Base-by-base conservation (phyloP, 345 rosid genomes). In the Mangifera indica region DNA sequence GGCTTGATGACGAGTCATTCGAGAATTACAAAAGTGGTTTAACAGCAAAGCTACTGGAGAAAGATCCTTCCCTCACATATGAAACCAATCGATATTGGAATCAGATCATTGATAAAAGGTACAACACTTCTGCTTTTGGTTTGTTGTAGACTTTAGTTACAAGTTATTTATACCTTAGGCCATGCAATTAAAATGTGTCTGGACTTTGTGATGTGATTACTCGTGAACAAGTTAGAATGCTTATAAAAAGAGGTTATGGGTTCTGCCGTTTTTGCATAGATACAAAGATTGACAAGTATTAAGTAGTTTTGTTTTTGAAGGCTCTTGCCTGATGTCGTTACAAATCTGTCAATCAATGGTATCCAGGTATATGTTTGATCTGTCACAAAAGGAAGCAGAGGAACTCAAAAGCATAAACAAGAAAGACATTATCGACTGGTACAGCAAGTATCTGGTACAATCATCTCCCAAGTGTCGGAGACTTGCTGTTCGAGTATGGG, bases 91-190 rank as follows among this genome's bases (percentile, higher is more conserved):
- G 97, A 65, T 78, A 82, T 56, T 95, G 99, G 99, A 77, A 84
- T 84, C 98, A 95, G 83, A 89, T 95, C 63, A 74, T 78, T 44
- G 97, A 95, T 77, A 87, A 85, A 81, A 95, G 98, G 97, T 95
- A 86, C 65, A 42, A 25, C 63, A 7, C 29, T 2, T 58, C 17
- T 59, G 34, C 72, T 67, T 72, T 66, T 17, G 55, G 59, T 65
- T 66, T 54, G 17, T n/a, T 53, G 22, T 40, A 10, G 34, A 34
- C 13, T 37, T 37, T 10, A 51, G 3, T 53, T 55, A 40, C 12
- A 17, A 55, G 40, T 52, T 56, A 24, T 7, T 10, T 3, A 49
- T 4, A 17, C 6, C 20, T 42, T 37, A 37, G 24, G 54, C 44
- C 14, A 14, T 17, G 55, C 17, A 25, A 15, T 13, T 24, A 21